Conservation (phyloP, 2,329 filamentous ascomycete genomes). For the Neurospora sp. region DNA sequence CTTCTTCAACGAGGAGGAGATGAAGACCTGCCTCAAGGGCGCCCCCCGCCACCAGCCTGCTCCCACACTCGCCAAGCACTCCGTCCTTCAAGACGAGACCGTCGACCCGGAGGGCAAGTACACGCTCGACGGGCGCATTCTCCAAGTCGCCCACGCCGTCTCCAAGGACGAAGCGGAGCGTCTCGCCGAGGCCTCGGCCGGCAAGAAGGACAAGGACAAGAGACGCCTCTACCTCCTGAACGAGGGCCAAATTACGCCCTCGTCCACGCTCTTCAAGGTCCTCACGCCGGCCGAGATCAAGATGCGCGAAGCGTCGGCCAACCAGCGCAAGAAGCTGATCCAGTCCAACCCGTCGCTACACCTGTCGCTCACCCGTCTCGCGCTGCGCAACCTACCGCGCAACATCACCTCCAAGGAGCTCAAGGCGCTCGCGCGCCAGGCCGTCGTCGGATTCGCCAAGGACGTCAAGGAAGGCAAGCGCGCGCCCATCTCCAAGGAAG, state of each 20-base stretch:
- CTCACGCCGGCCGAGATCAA: slow-evolving; percentile 72
- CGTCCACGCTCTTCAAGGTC: slow-evolving; percentile 65
- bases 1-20: slow-evolving; percentile 72
- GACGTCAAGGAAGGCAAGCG: slow-evolving; percentile 76
- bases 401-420: slow-evolving; percentile 77
- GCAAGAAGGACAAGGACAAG: slow-evolving; percentile 74
- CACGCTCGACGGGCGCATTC: slow-evolving; percentile 79
- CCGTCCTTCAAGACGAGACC: slow-evolving; percentile 78
- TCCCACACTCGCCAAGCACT: slow-evolving; percentile 53
- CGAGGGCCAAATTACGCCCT: slow-evolving; percentile 74
- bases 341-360: slow-evolving; percentile 85
- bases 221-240: slow-evolving; percentile 77
- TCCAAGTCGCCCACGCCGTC: slow-evolving; percentile 78
- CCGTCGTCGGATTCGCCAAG: slow-evolving; percentile 86
- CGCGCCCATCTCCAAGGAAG: slow-evolving; percentile 78
- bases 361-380: slow-evolving; percentile 80
- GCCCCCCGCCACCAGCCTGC: slow-evolving; percentile 53
- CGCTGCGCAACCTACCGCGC: slow-evolving; percentile 82
- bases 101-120: slow-evolving; percentile 76
- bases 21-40: slow-evolving; percentile 62
- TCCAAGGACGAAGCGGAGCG: slow-evolving; percentile 70
- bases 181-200: slow-evolving; percentile 63
- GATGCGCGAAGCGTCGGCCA: slow-evolving; percentile 78
- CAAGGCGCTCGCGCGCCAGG: slow-evolving; percentile 82
- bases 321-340: slow-evolving; percentile 82